Evolutionary conservation across 2,329 filamentous ascomycete genomes (phyloP), one percentile per base, ranked within the genome.

Genomic region (Fusarium tupiense): DNA sequence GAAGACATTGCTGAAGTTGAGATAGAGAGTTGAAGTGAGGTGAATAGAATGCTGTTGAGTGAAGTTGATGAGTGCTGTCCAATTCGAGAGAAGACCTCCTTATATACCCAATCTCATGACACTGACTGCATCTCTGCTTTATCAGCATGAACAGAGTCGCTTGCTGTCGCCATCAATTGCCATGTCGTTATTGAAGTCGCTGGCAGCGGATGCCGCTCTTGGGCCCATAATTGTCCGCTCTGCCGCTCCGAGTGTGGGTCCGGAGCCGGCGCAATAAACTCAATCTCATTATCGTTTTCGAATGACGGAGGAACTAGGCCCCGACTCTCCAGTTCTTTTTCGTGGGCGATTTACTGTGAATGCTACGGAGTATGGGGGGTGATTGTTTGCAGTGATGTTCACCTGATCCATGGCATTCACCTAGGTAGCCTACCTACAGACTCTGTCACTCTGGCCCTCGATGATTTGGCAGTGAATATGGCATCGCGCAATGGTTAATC

Each of bases 171-270:
- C 11, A 31, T 60, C 24, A n/a, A 29, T 46, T 10, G 20, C n/a
- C 5, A 37, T 26, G 62, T 38, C 50, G 40, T 67, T 67, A 35
- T 53, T 40, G 31, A 47, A 24, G 41, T 26, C n/a, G 12, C 14
- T 20, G 24, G 37, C 5, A 50, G n/a, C n/a, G 22, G 29, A 50
- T 44, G n/a, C 31, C 50, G 64, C 52, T 50, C 43, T 16, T 52
- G 52, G 31, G n/a, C 26, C 64, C 64, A 65, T 22, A 65, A 46
- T 46, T 44, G 61, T 59, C 61, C 64, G 64, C 61, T 65, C 61
- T 40, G 19, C 43, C 35, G 41, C 43, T 24, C 33, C 52, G 35
- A 17, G 29, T 13, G 33, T 47, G 53, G 37, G 41, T 12, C 6
- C 26, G 40, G 44, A 60, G 46, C 46, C 52, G 61, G 64, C 16